Percentiles rank a stretch among this genome's conserved stretches.
These are phyloP conservation scores for Tricholoma saponaceum DNA, from an alignment of 768 basidiomycete genomes.

Conservation along the genomic window DNA sequence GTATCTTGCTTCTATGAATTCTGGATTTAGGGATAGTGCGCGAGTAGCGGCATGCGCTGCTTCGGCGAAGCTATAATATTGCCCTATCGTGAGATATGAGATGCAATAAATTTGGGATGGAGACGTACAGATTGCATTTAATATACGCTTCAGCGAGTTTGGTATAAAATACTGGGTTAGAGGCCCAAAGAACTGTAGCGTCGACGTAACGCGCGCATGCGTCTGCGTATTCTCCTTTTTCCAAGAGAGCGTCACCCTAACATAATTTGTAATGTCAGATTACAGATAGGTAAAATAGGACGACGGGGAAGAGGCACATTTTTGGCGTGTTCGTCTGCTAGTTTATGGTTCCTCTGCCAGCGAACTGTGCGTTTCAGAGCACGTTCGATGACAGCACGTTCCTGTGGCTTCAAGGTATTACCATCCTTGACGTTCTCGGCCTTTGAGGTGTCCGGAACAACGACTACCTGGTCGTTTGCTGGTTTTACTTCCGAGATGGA, in stretches of 20 bases:
- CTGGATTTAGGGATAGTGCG: slow-evolving; percentile 19
- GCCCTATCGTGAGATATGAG: no score
- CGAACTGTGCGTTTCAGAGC: slow-evolving; percentile 14
- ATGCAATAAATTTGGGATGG: not conserved
- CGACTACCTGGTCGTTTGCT: not conserved
- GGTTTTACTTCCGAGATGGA: not conserved
- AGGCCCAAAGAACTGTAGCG: slow-evolving; percentile 21
- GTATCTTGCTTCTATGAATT: slow-evolving; percentile 15
- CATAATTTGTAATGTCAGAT: not conserved
- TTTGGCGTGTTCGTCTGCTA: slow-evolving; percentile 14
- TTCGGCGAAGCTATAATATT: slow-evolving; percentile 11
- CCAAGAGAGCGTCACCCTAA: slow-evolving; percentile 32
- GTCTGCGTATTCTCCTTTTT: slow-evolving; percentile 26
- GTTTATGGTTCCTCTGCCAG: slow-evolving; percentile 11
- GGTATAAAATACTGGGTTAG: slow-evolving; percentile 15
- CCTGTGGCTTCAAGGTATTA: slow-evolving; percentile 2
- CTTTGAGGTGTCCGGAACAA: not conserved
- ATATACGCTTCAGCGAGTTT: slow-evolving; percentile 15
- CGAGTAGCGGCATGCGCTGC: slow-evolving; percentile 19
- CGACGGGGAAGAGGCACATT: slow-evolving; percentile 4
- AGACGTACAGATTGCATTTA: slow-evolving; percentile 13
- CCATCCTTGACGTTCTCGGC: no score
- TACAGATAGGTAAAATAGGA: not conserved
- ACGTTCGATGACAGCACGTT: slow-evolving; percentile 8
- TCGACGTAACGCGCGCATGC: slow-evolving; percentile 30